Conservation (phyloP, 2,329 filamentous ascomycete genomes). For the Aspergillus transmontanensis region DNA sequence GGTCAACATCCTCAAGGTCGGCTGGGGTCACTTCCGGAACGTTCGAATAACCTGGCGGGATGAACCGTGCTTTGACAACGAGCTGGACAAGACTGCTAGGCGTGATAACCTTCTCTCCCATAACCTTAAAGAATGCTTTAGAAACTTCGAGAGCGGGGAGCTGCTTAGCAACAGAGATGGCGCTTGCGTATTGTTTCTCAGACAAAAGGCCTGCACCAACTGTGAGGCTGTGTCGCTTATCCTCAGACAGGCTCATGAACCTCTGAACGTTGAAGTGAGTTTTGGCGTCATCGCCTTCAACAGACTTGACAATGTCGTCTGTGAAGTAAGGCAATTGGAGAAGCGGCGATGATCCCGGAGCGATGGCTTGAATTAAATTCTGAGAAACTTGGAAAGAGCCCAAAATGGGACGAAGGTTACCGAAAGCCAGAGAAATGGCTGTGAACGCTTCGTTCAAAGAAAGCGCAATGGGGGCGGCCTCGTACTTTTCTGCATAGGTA, state of each 20-base stretch:
- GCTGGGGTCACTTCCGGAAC: constrained; percentile 74
- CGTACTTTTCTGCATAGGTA: constrained; percentile 68
- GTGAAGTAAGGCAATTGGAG: constrained; percentile 90
- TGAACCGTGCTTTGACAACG: constrained; percentile 90
- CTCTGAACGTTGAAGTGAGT: constrained; percentile 77
- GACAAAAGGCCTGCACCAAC: constrained; percentile 71
- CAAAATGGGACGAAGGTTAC: constrained; percentile 78
- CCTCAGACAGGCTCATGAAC: constrained; percentile 82
- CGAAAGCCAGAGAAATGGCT: constrained; percentile 84
- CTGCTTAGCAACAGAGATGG: constrained; percentile 76
- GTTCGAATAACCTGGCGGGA: constrained; percentile 78
- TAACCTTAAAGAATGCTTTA: constrained; percentile 97
- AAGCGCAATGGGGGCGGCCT: constrained; percentile 83
- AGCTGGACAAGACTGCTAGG: constrained; percentile 91
- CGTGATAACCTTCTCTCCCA: constrained; percentile 89
- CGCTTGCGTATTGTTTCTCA: constrained; percentile 74
- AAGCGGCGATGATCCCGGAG: constrained; percentile 81
- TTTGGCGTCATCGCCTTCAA: constrained; percentile 64
- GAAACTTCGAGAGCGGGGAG: constrained; percentile 82
- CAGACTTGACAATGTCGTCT: constrained; percentile 53
- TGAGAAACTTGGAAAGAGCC: constrained; percentile 81
- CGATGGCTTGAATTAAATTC: constrained; percentile 83
- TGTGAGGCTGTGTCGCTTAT: constrained; percentile 70
- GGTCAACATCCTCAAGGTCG: constrained; percentile 88
- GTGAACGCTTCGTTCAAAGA: constrained; percentile 83